Conservation (phyloP, 179 eudicot species). For the Monotropa hypopitys region DNA sequence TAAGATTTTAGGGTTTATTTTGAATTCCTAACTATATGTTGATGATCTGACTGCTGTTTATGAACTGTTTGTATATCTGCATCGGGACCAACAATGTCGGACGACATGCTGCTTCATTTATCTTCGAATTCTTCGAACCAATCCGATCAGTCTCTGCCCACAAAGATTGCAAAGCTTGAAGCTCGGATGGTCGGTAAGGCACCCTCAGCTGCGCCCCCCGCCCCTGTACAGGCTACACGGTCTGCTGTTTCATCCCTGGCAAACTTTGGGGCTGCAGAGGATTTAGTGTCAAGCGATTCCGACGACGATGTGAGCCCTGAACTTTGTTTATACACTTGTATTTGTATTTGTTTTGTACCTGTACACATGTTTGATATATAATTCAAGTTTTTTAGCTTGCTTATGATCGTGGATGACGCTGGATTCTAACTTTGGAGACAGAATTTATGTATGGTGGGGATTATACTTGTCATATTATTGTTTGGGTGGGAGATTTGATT, state of each 20-base stretch:
- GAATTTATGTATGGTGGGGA: background rate
- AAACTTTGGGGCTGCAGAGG: slow-evolving; percentile 31
- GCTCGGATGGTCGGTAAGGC: slow-evolving; percentile 91
- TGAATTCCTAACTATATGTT: background rate
- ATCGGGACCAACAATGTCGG: slow-evolving; percentile 43
- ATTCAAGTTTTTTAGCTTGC: slow-evolving; percentile 1
- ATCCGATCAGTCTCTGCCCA: slow-evolving; percentile 70
- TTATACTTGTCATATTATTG: background rate
- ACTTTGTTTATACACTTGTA: background rate
- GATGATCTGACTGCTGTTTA: background rate
- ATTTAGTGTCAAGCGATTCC: slow-evolving; percentile 51
- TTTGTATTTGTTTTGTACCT: background rate
- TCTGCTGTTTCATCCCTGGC: slow-evolving; percentile 23
- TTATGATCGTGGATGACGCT: background rate
- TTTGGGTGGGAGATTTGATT: background rate
- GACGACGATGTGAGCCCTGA: slow-evolving; percentile 70
- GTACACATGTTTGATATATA: background rate
- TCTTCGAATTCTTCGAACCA: slow-evolving; percentile 83
- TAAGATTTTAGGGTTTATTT: background rate
- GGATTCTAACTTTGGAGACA: background rate
- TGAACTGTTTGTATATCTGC: slow-evolving; percentile 6
- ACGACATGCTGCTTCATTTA: slow-evolving; percentile 63
- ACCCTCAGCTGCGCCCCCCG: slow-evolving; percentile 29
- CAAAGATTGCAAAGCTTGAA: slow-evolving; percentile 82
- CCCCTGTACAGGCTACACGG: slow-evolving; percentile 26